Evolutionary conservation across 2,329 filamentous ascomycete species (phyloP).

Genomic region (Harringtonia lauricola): DNA sequence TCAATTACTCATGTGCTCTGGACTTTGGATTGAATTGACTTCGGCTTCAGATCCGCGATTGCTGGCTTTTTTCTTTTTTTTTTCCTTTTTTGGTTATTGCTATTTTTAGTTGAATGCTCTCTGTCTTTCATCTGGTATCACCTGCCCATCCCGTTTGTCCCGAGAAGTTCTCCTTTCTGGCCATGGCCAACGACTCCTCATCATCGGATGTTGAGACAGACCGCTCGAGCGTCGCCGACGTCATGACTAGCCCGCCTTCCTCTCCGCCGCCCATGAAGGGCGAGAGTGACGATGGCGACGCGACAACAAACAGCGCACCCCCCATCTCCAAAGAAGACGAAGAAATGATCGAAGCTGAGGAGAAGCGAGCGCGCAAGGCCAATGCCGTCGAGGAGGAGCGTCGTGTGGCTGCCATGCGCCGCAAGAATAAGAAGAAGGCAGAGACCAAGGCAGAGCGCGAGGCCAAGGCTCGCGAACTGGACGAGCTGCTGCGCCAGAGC

Average conservation of each 20-base stretch:
- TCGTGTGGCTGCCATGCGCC: slow-evolving; percentile 24
- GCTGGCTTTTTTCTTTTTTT: too few relatives aligned
- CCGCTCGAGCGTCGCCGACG: neutral
- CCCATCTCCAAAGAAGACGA: neutral
- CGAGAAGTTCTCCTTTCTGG: neutral
- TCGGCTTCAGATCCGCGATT: too few relatives aligned
- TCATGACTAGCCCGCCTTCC: slow-evolving; percentile 7
- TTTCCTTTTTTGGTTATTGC: neutral
- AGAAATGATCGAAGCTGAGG: slow-evolving; percentile 21
- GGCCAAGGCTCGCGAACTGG: slow-evolving; percentile 46
- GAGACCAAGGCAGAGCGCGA: slow-evolving; percentile 43
- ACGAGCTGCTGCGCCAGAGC: slow-evolving; percentile 47
- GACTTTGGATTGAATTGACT: neutral
- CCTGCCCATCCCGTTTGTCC: neutral
- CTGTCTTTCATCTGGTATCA: neutral
- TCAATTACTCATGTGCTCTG: too few relatives aligned
- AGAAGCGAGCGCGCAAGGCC: slow-evolving; percentile 31
- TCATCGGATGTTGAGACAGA: slow-evolving; percentile 7
- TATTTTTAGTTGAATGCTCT: too few relatives aligned
- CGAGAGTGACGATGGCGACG: neutral
- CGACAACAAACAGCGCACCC: too few relatives aligned
- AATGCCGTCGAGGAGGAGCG: slow-evolving; percentile 37
- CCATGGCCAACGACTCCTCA: slow-evolving; percentile 5
- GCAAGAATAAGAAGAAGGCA: slow-evolving; percentile 34
- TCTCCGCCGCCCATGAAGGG: slow-evolving; percentile 4